Base-by-base conservation (phyloP, 345 rosid species). In the Luvunga scandens region DNA sequence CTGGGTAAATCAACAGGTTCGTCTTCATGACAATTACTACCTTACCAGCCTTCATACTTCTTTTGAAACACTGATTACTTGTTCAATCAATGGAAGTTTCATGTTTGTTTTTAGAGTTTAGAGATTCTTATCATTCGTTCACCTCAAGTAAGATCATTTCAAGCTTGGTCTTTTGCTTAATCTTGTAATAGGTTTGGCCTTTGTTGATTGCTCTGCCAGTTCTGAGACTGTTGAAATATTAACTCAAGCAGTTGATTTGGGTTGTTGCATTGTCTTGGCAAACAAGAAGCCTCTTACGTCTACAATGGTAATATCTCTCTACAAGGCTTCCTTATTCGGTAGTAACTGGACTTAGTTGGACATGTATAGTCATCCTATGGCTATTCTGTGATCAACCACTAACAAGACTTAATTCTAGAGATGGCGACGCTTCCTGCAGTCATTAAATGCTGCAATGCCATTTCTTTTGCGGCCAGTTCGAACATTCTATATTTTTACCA, bases 261-360 rank as follows among this genome's bases (percentile, higher is more conserved):
- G 98, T 76, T 91, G 98, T 80, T 93, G 92, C 67, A n/a, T 85
- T 42, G 92, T 95, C 85, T 76, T 95, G 73, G 99, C 99, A 61
- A 93, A 95, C 80, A 95, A 95, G 87, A 95, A 93, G 84, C 98
- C 99, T 82, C 91, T 92, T 75, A 92, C 99, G 22, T 86, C 94
- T 60, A 78, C 92, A 45, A 75, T 91, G 91, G 98, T 95, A 90
- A 83, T 71, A 28, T 38, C 60, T 75, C 60, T 75, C 48, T 67
- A 57, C 39, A 53, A 25, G 38, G 14, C 73, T 22, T 64, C 25
- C 36, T 77, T 78, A 12, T 56, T 70, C 18, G 56, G 42, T 50
- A 14, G 24, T 22, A 4, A 24, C 34, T 62, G 48, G 71, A 57
- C 25, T 69, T 63, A 33, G 50, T 75, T 14, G 34, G 59, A 21